Evolutionary conservation across 2,329 filamentous ascomycete species (phyloP), one percentile per base, ranked within the genome.

Genomic region (Pseudogymnoascus sp.): DNA sequence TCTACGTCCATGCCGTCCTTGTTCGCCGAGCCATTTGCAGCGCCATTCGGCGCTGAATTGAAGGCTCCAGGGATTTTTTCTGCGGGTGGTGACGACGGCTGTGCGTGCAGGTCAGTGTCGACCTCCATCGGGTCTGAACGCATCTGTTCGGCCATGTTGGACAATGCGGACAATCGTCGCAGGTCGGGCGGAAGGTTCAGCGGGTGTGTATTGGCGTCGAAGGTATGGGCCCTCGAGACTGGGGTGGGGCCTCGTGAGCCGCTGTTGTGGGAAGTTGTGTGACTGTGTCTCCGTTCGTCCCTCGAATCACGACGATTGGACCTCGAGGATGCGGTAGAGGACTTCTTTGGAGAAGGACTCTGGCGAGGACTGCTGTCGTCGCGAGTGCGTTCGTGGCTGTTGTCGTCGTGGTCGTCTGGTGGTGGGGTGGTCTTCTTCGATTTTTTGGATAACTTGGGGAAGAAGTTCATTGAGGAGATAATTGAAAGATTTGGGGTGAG

Each of bases 181-280:
- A 90, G 82, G 76, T 96, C 91, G 52, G 91, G 91, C 2, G 88
- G 90, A 19, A 95, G 83, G 70, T 96, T 96, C 58, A 96, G 81
- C 37, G 92, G 92, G 73, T 96, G 92, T 2, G 84, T 87, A 71
- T 92, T 82, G 64, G 79, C 79, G 71, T 89, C 85, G 69, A 77
- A 74, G 67, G 74, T 75, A 64, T 80, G 76, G 60, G 57, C 57
- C 7, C 57, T 60, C 64, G 67, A 21, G 65, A 60, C 65, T 63
- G 37, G 63, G 62, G 35, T 63, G 62, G 38, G 67, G 61, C 63
- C 67, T 69, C 35, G 62, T 59, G 63, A 65, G 61, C 68, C 68
- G 62, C 64, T 69, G 63, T 59, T 68, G 62, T 64, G 66, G 52
- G 66, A 62, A 62, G 68, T 69, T 45, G 66, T 28, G 66, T 60